These are phyloP conservation scores for Cladosporium sp. DNA, from an alignment of 2,329 filamentous ascomycete genomes.

Conservation along the genomic window DNA sequence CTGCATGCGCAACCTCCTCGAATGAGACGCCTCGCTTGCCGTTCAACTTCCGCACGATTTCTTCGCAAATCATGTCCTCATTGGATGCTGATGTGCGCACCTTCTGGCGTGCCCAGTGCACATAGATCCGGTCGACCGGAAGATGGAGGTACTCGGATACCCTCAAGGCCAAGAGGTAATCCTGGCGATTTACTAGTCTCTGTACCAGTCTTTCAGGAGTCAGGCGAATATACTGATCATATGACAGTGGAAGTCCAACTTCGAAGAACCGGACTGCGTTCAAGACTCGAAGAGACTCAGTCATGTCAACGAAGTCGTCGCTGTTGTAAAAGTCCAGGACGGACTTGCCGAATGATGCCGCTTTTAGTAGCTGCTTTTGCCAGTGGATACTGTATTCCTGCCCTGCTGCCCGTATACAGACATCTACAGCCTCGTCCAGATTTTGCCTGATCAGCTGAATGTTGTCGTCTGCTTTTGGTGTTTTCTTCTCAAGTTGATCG, in stretches of 20 bases:
- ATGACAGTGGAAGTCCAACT: slow-evolving; percentile 81
- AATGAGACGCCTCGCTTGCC: slow-evolving; percentile 93
- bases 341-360: slow-evolving; percentile 94
- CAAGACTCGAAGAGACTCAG: slow-evolving; percentile 82
- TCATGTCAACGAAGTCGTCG: slow-evolving; percentile 98
- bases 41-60: slow-evolving; percentile 79
- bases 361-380: slow-evolving; percentile 94
- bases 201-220: slow-evolving; percentile 84
- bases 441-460: slow-evolving; percentile 88
- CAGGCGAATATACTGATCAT: slow-evolving; percentile 86
- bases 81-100: slow-evolving; percentile 78
- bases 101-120: slow-evolving; percentile 95
- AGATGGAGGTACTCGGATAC: slow-evolving; percentile 82
- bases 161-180: slow-evolving; percentile 84
- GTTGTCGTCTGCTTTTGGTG: slow-evolving; percentile 94
- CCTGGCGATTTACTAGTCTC: slow-evolving; percentile 77
- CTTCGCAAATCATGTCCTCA: slow-evolving; percentile 77
- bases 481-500: slow-evolving; percentile 83
- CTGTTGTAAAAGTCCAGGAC: slow-evolving; percentile 96
- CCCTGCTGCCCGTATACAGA: slow-evolving; percentile 86
- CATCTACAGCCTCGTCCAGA: slow-evolving; percentile 87
- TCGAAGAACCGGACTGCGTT: slow-evolving; percentile 91
- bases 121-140: slow-evolving; percentile 83
- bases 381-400: slow-evolving; percentile 85
- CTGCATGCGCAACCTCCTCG: slow-evolving; percentile 84